These are phyloP conservation scores for Pistacia atlantica DNA, from an alignment of 345 rosid genomes.

Conservation along the genomic window DNA sequence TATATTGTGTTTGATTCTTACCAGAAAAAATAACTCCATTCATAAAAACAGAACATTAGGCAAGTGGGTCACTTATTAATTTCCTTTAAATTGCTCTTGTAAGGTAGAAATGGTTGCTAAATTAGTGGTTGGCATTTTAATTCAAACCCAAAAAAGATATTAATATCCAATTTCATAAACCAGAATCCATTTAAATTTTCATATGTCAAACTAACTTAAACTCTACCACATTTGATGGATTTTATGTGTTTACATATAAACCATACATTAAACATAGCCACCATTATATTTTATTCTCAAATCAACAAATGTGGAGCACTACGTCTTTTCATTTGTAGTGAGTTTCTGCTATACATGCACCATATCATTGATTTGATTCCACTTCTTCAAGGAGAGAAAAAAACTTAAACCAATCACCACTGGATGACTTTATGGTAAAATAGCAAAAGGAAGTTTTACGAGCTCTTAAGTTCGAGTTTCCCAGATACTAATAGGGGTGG, in stretches of 20 bases:
- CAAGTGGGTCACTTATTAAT: not conserved
- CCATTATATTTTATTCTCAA: not conserved
- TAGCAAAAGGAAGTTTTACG: no score
- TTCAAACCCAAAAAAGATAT: not conserved
- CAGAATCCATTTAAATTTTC: not conserved
- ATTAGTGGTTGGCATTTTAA: not conserved
- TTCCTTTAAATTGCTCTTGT: not conserved
- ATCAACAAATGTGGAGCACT: conserved; percentile 17
- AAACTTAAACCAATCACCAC: no score
- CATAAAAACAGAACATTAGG: not conserved
- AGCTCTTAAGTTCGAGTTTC: no score
- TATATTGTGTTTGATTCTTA: not conserved
- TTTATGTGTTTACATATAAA: not conserved
- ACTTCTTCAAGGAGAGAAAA: no score
- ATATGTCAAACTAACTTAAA: no score
- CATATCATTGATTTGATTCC: no score
- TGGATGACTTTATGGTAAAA: no score
- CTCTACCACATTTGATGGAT: not conserved
- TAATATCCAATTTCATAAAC: not conserved
- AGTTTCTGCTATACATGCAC: not conserved
- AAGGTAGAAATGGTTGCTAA: not conserved
- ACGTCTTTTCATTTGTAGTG: not conserved
- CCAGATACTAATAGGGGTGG: no score
- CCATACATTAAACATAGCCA: not conserved
- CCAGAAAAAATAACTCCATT: not conserved